Base-by-base conservation (phyloP, 2,329 filamentous ascomycete species). In the Sporothrix sp. region DNA sequence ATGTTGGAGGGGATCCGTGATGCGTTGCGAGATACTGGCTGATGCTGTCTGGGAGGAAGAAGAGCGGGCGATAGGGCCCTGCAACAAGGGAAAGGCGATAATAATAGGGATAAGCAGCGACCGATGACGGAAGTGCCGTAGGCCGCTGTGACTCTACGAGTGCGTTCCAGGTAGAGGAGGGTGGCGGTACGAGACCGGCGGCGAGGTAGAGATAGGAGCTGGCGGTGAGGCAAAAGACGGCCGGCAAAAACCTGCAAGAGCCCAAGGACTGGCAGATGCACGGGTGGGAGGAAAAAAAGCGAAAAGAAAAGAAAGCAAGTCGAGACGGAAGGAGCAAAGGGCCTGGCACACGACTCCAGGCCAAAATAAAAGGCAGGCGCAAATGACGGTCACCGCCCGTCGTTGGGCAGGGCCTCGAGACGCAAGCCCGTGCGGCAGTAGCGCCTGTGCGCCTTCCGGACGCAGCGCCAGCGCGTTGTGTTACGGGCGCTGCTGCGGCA, bases 371-470 rank as follows among this genome's bases (percentile, higher is more conserved):
- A 14, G 28, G 47, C 27, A 49, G 36, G 18, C 47, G n/a, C 45
- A 20, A 39, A 32, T 20, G 21, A 44, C 28, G 27, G 45, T 39
- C 32, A 48, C 46, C 46, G 46, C 46, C 10, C 10, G 45, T 35
- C 28, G 38, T 20, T 8, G 14, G 20, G 42, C 42, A 13, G 32
- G 42, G 42, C 28, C 42, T 35, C 42, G 35, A 32, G 23, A 42
- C 20, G 38, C n/a, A 48, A 30, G 20, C 50, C 37, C 42, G 16
- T 27, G 25, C 43, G 49, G 42, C 49, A 51, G 49, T 46, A 51
- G 50, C 50, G 50, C 44, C 32, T 52, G 44, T 38, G 37, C 32
- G 33, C 42, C 43, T 52, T 48, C 39, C 45, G 48, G 18, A 52
- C 32, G 45, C 51, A 49, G 45, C 32, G 27, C 33, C 45, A n/a